Percentiles rank a stretch among this genome's conserved stretches.
These are phyloP conservation scores for Infundibulicybe gibba DNA, from an alignment of 768 basidiomycete genomes.

Conservation along the genomic window DNA sequence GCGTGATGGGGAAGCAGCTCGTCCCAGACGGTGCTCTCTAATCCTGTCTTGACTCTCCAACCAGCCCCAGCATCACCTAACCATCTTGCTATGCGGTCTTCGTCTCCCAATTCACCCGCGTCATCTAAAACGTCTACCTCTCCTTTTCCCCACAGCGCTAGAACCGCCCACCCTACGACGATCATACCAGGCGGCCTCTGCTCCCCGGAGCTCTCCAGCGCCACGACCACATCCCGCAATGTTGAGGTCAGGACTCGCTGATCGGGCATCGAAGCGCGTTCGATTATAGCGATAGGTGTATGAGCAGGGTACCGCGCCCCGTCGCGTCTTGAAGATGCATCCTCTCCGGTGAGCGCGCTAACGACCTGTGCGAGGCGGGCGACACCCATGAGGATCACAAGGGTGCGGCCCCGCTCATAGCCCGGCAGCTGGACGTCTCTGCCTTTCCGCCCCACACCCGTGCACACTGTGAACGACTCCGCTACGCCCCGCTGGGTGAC, in stretches of 20 bases:
- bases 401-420: conserved; percentile 77
- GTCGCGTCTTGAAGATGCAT: conserved; percentile 21
- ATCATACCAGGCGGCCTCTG: conserved; percentile 97
- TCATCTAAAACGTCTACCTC: conserved; percentile 71
- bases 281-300: conserved; percentile 88
- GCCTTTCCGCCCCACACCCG: conserved; percentile 88
- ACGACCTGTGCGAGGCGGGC: conserved; percentile 78
- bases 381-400: conserved; percentile 93
- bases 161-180: conserved; percentile 87
- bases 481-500: conserved; percentile 95
- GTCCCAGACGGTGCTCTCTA: conserved; percentile 32
- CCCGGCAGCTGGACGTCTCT: conserved; percentile 82
- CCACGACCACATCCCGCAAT: conserved; percentile 62
- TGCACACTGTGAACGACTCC: conserved; percentile 86
- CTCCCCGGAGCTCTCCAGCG: conserved; percentile 72
- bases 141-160: conserved; percentile 72
- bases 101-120: conserved; percentile 37
- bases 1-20: conserved; percentile 19
- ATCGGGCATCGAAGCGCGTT: conserved; percentile 92
- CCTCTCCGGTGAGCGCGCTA: conserved; percentile 41
- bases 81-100: conserved; percentile 54
- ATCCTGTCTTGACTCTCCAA: conserved; percentile 68
- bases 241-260: conserved; percentile 84
- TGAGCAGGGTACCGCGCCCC: conserved; percentile 64
- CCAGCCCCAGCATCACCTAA: conserved; percentile 39